Conservation (phyloP, 1,284 basidiomycete species). For the Trichosporon sp. region DNA sequence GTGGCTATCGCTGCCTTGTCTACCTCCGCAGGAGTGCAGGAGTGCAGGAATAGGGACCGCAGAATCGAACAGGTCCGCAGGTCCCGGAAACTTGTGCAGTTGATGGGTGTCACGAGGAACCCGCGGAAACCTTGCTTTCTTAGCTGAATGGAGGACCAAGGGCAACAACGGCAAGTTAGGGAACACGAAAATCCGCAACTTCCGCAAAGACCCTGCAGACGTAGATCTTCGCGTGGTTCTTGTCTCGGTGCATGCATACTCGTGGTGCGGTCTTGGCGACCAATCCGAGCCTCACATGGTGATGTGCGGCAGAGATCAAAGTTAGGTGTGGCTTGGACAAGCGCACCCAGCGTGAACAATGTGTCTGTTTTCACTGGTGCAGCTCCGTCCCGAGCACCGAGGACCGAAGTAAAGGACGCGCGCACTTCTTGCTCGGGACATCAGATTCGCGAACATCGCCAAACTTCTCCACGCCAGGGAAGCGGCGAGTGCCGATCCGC, state of each 20-base stretch:
- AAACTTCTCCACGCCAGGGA: too few relatives aligned
- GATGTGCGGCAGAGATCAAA: not conserved
- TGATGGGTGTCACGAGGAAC: conserved; percentile 16
- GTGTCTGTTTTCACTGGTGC: too few relatives aligned
- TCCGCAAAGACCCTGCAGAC: not conserved
- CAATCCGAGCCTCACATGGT: not conserved
- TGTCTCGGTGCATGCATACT: not conserved
- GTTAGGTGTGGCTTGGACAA: not conserved
- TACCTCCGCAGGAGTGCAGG: not conserved
- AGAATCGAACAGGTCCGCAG: not conserved
- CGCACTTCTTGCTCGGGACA: too few relatives aligned
- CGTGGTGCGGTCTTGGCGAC: not conserved
- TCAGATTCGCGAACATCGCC: too few relatives aligned
- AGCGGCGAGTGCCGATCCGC: too few relatives aligned
- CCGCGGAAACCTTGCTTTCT: not conserved
- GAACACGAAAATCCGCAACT: not conserved
- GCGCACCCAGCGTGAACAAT: not conserved
- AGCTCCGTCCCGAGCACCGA: too few relatives aligned
- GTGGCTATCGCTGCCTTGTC: not conserved
- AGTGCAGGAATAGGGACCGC: not conserved
- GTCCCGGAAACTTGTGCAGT: conserved; percentile 6
- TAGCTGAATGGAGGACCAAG: not conserved
- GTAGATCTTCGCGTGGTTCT: not conserved
- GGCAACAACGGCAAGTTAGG: not conserved
- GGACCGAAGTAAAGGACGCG: too few relatives aligned